Base-by-base conservation (phyloP, 805 yeast genomes). In the Torulaspora maleeae region DNA sequence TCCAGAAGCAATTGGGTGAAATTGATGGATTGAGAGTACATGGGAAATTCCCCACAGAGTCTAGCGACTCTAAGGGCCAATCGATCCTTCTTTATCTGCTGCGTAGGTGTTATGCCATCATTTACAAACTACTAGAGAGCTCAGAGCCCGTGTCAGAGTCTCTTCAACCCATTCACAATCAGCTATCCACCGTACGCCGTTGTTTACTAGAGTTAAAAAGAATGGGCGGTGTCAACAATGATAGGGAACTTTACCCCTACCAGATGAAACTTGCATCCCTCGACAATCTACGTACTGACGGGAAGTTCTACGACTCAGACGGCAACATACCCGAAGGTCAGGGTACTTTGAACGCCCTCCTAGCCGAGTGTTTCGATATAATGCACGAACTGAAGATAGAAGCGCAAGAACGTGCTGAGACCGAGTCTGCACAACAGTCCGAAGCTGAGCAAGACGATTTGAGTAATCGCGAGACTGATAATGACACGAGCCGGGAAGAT, bases 291-390 rank as follows among this genome's bases (percentile, higher is more conserved):
- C 79, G 97, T 60, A 75, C 70, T 11, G 98, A 93, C 63, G 99
- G 99, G 6, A 91, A 87, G 70, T 93, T 93, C 59, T 64, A 63
- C 50, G 80, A 85, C 60, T 84, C 88, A 37, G 87, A 86, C 50
- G 86, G 81, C 41, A 86, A 87, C 52, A 84, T 93, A 35, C 99
- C 99, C 2, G 98, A 93, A 63, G 99, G 99, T 10, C 99, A 93
- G 67, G 99, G 97, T 5, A 80, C 95, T n/a, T 72, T 93, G 51
- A 89, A 82, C 64, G 95, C 95, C 1, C 69, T 91, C 46, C 71
- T 91, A 41, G 93, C 95, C 3, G 97, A 90, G 63, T 91, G 98
- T 65, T 93, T 88, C 63, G 99, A 93, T 64, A 83, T 91, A 47
- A 75, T 86, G 38, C 93, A 91, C 61, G 99, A 93, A 69, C 73